Percentiles rank a stretch among this genome's conserved stretches.
These are phyloP conservation scores for Diaporthe sp. DNA, from an alignment of 2,329 filamentous ascomycete species.

Conservation along the genomic window DNA sequence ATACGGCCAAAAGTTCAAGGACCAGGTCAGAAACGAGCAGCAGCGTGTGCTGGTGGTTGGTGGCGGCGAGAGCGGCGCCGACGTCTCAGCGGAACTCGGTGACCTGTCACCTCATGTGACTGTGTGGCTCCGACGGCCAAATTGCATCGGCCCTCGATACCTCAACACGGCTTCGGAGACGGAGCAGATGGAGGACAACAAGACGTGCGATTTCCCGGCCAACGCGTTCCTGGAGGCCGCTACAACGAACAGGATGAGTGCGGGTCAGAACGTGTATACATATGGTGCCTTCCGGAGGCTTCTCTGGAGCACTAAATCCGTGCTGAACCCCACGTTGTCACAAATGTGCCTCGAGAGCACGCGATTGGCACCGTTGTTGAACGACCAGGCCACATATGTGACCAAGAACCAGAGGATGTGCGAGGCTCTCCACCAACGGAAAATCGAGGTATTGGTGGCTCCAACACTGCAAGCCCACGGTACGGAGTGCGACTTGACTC, in stretches of 20 bases:
- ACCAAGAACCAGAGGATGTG: conserved; percentile 23
- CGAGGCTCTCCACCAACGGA: conserved; percentile 1
- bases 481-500: neutral
- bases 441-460: conserved; percentile 7
- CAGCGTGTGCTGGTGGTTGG: conserved; percentile 10
- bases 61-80: conserved; percentile 5
- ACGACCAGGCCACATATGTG: conserved; percentile 17
- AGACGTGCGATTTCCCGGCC: conserved; percentile 1
- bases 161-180: conserved; percentile 7
- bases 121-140: neutral
- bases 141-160: conserved; percentile 11
- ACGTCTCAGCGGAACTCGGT: conserved; percentile 13
- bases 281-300: neutral
- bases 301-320: conserved; percentile 6
- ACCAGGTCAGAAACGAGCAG: neutral
- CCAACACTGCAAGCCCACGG: neutral
- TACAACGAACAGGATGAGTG: neutral
- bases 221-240: conserved; percentile 17
- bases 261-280: neutral
- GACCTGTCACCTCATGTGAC: neutral
- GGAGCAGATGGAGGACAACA: conserved; percentile 1
- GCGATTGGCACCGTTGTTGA: neutral
- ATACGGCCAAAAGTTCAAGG: neutral
- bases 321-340: conserved; percentile 8
- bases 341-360: neutral